A percentile compares a stretch with the other conserved stretches of the same genome.
Evolutionary conservation across 2,329 filamentous ascomycete genomes (phyloP).

Genomic region (Aspergillus clavatus): DNA sequence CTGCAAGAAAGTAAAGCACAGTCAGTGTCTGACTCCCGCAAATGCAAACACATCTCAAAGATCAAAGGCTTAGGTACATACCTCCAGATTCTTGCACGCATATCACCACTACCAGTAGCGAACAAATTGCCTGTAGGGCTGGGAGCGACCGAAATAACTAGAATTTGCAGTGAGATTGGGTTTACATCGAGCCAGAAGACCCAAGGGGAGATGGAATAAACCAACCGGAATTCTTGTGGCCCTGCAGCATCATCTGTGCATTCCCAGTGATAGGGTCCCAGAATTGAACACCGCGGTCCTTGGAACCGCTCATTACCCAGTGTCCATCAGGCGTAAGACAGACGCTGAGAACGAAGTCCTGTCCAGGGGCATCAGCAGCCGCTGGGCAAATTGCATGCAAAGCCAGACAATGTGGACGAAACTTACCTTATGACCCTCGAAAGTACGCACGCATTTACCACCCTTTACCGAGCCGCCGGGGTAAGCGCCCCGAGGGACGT

Average conservation of each 20-base stretch:
- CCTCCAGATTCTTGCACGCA: conserved; percentile 96
- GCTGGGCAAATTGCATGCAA: not conserved
- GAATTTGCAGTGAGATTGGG: conserved; percentile 8
- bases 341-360: conserved; percentile 96
- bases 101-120: conserved; percentile 93
- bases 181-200: not conserved
- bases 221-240: conserved; percentile 88
- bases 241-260: conserved; percentile 96
- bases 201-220: not conserved
- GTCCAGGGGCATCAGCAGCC: conserved; percentile 3
- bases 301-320: conserved; percentile 96
- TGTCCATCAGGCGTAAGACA: conserved; percentile 88
- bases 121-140: conserved; percentile 85
- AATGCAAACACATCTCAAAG: not conserved
- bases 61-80: conserved; percentile 38
- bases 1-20: conserved; percentile 15
- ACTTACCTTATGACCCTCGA: conserved; percentile 87
- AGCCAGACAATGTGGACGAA: conserved; percentile 5
- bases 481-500: conserved; percentile 62
- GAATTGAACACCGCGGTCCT: conserved; percentile 96
- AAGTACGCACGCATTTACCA: conserved; percentile 92
- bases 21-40: conserved; percentile 9
- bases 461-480: conserved; percentile 67
- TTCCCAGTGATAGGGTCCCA: conserved; percentile 93
- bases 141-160: conserved; percentile 92